A percentile compares a stretch with the other conserved stretches of the same genome.
Evolutionary conservation across 2,329 filamentous ascomycete species (phyloP).

Genomic region (Pseudonectria foliicola): DNA sequence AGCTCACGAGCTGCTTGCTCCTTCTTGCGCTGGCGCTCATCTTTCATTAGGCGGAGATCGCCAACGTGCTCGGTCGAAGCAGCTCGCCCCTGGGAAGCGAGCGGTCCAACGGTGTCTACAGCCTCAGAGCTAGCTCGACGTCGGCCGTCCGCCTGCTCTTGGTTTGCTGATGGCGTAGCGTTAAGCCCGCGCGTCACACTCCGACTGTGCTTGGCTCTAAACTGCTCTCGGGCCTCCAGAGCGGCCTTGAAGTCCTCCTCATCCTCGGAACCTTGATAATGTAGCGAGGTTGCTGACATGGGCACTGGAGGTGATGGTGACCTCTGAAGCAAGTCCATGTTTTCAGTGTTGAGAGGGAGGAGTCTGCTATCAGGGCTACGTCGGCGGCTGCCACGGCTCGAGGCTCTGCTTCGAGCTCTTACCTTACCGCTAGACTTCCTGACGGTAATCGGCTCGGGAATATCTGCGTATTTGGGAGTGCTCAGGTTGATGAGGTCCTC

Average conservation of each 20-base stretch:
- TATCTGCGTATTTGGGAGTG: conserved; percentile 32
- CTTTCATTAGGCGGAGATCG: conserved; percentile 48
- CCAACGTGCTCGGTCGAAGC: conserved; percentile 42
- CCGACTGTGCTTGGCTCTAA: conserved; percentile 47
- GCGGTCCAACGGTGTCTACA: conserved; percentile 26
- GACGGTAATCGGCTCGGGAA: conserved; percentile 36
- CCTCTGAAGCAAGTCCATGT: conserved; percentile 47
- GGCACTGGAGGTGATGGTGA: conserved; percentile 80
- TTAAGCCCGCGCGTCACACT: conserved; percentile 38
- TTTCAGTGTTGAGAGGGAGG: conserved; percentile 42
- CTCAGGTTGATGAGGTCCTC: conserved; percentile 67
- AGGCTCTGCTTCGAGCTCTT: conserved; percentile 37
- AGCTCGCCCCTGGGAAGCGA: conserved; percentile 24
- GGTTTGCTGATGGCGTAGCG: conserved; percentile 28
- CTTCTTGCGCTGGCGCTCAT: conserved; percentile 60
- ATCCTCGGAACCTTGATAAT: conserved; percentile 49
- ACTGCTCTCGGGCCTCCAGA: conserved; percentile 46
- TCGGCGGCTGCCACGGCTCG: conserved; percentile 41
- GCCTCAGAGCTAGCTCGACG: conserved; percentile 25
- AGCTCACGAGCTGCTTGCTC: conserved; percentile 76
- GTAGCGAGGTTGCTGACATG: conserved; percentile 48
- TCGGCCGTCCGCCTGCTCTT: conserved; percentile 35
- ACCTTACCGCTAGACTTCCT: conserved; percentile 33
- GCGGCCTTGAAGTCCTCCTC: conserved; percentile 54
- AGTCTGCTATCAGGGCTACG: conserved; percentile 39